Evolutionary conservation across 768 basidiomycete genomes (phyloP), one percentile per base, ranked within the genome.

Genomic region (Calocybe indica): DNA sequence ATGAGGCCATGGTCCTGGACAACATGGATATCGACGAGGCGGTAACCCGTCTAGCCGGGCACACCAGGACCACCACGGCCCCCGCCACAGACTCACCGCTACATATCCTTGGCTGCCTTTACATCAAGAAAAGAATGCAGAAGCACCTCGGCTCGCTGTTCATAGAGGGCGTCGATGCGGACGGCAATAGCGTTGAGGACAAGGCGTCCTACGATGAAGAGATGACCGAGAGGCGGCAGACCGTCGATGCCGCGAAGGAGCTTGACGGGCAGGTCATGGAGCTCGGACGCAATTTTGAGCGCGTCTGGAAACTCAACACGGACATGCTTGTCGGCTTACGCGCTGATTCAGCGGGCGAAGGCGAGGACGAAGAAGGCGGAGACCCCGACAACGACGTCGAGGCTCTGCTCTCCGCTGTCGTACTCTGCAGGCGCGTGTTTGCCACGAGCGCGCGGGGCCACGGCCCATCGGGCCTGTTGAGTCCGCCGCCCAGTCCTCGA

Each of bases 401-500:
- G 51, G 66, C 74, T 13, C 64, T 89, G 15, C 64, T 88, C 39
- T 72, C 66, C 37, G 82, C 85, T 37, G 67, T 83, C 38, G 67
- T 83, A 30, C 64, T 88, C 22, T 84, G 83, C 55, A 71, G 75
- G 6, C 75, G 71, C 39, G 71, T 86, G 44, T 89, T 88, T 62
- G 66, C 55, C 34, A 34, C 51, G n/a, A 57, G 60, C 9, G 47
- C 52, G 46, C n/a, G n/a, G n/a, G n/a, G n/a, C n/a, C 51, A 48
- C 34, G 52, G 55, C 5, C 52, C 52, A 35, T 68, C 74, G 34
- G 66, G 67, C 22, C 58, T 81, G 36, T 62, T 80, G 47, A 83
- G 80, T 28, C 83, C 82, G 3, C 82, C 83, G 7, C 80, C 83
- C 1, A 79, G 69, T 39, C 78, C 80, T 5, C 48, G 51, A 9